Base-by-base conservation (phyloP, 129 eudicot species). In the Tagetes erecta region DNA sequence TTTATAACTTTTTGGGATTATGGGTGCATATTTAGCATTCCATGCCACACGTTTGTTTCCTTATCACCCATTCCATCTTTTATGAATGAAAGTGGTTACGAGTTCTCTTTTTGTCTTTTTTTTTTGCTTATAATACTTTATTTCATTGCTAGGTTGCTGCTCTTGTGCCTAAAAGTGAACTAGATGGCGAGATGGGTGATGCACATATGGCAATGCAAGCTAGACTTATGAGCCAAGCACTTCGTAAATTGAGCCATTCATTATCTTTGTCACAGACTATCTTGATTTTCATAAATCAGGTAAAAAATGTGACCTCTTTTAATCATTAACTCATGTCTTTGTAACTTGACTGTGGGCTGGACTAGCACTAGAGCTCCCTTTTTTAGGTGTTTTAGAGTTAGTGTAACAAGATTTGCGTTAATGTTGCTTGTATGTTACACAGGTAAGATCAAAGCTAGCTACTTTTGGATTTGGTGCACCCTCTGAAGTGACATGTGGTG, bases 141-240 rank as follows among this genome's bases (percentile, higher is more conserved):
- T 68, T 62, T 36, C 67, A 31, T 38, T 50, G 35, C 58, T 76
- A 94, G 98, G 98, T 94, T 50, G 98, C 98, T 73, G 98, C 98
- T 13, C 89, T 94, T 39, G 98, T 94, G 62, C 98, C 98, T 11
- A 94, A 88, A 82, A 86, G 93, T 73, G 98, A 94, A 80, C 98
- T 90, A 66, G 98, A 94, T 76, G 98, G 98, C 20, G 97, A 94
- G 79, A 94, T 94, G 97, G 98, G 97, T 50, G 97, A 94, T 81
- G 98, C 98, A 53, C 98, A 94, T 71, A 86, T 94, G 97, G 98
- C 98, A 58, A 94, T 94, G 98, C 98, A 94, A 88, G 98, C 98
- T 65, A 94, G 98, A 75, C 86, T 94, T 79, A 94, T 94, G 98
- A 94, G 98, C 71, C 98, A 94, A 66, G 98, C 98, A 42, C 91